A percentile compares a stretch with the other conserved stretches of the same genome.
These are phyloP conservation scores for Alloascoidea africana DNA, from an alignment of 805 yeast genomes.

Conservation along the genomic window DNA sequence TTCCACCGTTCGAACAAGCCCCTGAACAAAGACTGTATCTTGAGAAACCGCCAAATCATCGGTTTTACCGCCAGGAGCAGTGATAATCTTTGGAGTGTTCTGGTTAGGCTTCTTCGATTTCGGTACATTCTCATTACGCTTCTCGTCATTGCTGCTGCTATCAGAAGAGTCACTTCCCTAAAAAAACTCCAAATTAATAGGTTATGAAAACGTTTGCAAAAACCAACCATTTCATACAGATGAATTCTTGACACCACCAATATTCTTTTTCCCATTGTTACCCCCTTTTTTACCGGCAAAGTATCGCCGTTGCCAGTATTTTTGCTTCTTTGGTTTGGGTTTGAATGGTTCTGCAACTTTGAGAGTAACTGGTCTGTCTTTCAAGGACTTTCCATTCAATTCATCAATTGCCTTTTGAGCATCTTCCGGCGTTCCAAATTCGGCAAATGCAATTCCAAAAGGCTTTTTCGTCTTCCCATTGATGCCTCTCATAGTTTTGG, in stretches of 20 bases:
- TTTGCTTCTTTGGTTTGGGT: slow-evolving; percentile 20
- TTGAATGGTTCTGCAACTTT: slow-evolving; percentile 22
- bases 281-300: slow-evolving; percentile 30
- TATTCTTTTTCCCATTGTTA: slow-evolving; percentile 11
- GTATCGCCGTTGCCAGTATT: slow-evolving; percentile 33
- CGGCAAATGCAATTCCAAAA: slow-evolving; percentile 44
- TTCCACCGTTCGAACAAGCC: neutral
- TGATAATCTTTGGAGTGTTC: neutral
- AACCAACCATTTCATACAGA: too few relatives aligned
- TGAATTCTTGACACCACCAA: neutral
- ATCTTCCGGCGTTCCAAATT: slow-evolving; percentile 25
- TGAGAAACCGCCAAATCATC: neutral
- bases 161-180: neutral
- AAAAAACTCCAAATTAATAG: neutral
- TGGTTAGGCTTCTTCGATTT: neutral
- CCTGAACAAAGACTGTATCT: slow-evolving; percentile 1
- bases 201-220: neutral
- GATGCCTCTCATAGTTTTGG: slow-evolving; percentile 33
- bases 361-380: slow-evolving; percentile 13
- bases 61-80: neutral
- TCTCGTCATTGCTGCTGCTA: neutral
- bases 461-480: slow-evolving; percentile 26
- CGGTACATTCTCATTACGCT: neutral
- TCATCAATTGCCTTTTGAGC: slow-evolving; percentile 27
- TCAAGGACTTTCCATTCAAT: slow-evolving; percentile 21